Evolutionary conservation across 2,329 filamentous ascomycete genomes (phyloP).

Genomic region (Teratosphaeria nubilosa): DNA sequence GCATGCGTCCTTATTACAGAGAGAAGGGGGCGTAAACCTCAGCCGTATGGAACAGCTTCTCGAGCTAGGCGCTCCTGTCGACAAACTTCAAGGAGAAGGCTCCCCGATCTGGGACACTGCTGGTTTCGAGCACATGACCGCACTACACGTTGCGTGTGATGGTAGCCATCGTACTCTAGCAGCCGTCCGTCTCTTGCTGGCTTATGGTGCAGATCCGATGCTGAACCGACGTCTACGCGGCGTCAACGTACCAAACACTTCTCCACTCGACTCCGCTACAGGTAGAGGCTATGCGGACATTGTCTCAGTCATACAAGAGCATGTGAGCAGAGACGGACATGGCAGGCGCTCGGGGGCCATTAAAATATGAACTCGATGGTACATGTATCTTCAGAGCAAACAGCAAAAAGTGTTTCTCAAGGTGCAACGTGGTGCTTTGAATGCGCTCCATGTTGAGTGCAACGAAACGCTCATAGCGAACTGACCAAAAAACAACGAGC

Average conservation of each 20-base stretch:
- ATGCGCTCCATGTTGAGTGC: no score
- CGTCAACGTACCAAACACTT: neutral
- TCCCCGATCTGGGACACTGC: neutral
- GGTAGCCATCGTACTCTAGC: neutral
- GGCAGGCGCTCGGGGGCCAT: no score
- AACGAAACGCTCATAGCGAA: no score
- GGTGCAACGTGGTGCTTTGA: no score
- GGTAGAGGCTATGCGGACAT: slow-evolving; percentile 2
- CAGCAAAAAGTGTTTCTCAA: no score
- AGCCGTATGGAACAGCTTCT: slow-evolving; percentile 1
- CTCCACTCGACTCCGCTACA: neutral
- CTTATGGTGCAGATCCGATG: slow-evolving; percentile 1
- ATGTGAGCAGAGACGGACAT: neutral
- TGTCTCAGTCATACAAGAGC: slow-evolving; percentile 2
- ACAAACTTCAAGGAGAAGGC: slow-evolving; percentile 1
- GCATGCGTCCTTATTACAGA: slow-evolving; percentile 2
- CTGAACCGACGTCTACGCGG: neutral
- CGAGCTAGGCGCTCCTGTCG: neutral
- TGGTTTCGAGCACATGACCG: slow-evolving; percentile 1
- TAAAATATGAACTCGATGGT: no score
- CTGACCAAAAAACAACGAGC: no score
- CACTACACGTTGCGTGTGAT: slow-evolving; percentile 1
- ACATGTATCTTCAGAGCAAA: no score
- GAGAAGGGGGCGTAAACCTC: slow-evolving; percentile 1
- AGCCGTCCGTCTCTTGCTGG: slow-evolving; percentile 1